These are phyloP conservation scores for Bremia lactucae DNA, from an alignment of 352 stramenopile genomes.

Conservation along the genomic window DNA sequence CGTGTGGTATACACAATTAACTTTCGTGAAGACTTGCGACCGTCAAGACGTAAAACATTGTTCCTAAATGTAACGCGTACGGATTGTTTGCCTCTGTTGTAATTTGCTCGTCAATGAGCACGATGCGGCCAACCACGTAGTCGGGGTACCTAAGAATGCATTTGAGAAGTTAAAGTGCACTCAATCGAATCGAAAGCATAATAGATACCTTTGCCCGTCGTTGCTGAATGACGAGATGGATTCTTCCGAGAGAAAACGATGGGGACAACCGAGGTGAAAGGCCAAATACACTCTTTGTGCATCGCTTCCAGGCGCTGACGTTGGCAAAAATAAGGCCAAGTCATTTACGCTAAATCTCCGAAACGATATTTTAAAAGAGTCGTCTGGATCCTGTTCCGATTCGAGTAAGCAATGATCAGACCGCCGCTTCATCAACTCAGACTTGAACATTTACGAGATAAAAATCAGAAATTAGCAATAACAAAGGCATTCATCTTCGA, in stretches of 20 bases:
- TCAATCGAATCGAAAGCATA: neutral
- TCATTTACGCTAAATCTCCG: slow-evolving; percentile 75
- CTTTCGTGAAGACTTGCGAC: slow-evolving; percentile 75
- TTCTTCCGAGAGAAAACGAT: slow-evolving; percentile 81
- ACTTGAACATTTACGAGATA: slow-evolving; percentile 47
- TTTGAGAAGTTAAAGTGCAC: neutral
- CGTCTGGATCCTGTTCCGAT: slow-evolving; percentile 41
- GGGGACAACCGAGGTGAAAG: slow-evolving; percentile 77
- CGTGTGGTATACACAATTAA: slow-evolving; percentile 20
- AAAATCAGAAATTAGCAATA: no score
- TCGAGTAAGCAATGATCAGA: slow-evolving; percentile 53
- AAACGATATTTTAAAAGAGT: slow-evolving; percentile 84
- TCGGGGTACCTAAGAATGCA: slow-evolving; percentile 60
- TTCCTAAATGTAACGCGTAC: slow-evolving; percentile 62
- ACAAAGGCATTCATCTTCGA: no score
- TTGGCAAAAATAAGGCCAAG: slow-evolving; percentile 75
- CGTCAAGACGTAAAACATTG: slow-evolving; percentile 82
- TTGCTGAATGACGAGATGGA: slow-evolving; percentile 84
- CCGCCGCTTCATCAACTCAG: slow-evolving; percentile 41
- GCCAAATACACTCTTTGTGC: slow-evolving; percentile 73
- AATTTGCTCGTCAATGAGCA: slow-evolving; percentile 82
- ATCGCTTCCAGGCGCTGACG: slow-evolving; percentile 65
- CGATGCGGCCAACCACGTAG: slow-evolving; percentile 80
- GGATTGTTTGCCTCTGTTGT: slow-evolving; percentile 73
- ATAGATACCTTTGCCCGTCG: slow-evolving; percentile 49